Evolutionary conservation across 805 yeast genomes (phyloP), one percentile per base, ranked within the genome.

Genomic region (Yamadazyma philogaea): DNA sequence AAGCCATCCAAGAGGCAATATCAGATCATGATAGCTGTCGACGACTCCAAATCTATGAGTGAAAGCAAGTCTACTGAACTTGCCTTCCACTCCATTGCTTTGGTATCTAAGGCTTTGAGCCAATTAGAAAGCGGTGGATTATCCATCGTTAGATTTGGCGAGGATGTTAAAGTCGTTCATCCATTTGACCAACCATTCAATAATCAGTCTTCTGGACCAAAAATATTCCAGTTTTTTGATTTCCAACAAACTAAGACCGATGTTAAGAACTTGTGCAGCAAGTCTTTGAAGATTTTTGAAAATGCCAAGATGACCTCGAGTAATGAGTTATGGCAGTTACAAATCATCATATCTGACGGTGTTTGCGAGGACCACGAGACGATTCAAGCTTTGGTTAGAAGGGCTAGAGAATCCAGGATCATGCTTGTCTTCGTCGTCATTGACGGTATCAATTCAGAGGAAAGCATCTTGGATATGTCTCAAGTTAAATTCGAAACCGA

Each of bases 1-100:
- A 91, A 93, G 60, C 99, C 99, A 43, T 86, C 95, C 52, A 93
- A 93, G 70, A 82, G 99, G 56, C 93, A 90, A 60, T 93, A 93
- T 63, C 99, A 93, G 69, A 87, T 93, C 48, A 87, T 95, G 96
- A 85, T 93, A 51, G 90, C 99, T 1, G 85, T 93, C 37, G 99
- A 93, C 68, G 96, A 93, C 60, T 93, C 99, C 22, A 89, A 87
- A 62, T 91, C 98, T 1, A 93, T 93, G 99, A 81, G 90, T 44
- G 98, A 91, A 62, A 84, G 96, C 18, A 81, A 84, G 51, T 82
- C 95, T 28, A 91, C 88, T 14, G 88, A 87, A 51, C 73, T 93
- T 45, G 98, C 99, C 0, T 89, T 89, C 77, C 91, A 93, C 56
- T 84, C 96, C 59, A 86, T 93, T 56, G 91, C 97, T 6, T 73